A percentile compares a stretch with the other conserved stretches of the same genome.
phyloP scores from a whole-genome alignment of 108 stramenopile genomes.

The Asterionellopsis glacialis region DNA sequence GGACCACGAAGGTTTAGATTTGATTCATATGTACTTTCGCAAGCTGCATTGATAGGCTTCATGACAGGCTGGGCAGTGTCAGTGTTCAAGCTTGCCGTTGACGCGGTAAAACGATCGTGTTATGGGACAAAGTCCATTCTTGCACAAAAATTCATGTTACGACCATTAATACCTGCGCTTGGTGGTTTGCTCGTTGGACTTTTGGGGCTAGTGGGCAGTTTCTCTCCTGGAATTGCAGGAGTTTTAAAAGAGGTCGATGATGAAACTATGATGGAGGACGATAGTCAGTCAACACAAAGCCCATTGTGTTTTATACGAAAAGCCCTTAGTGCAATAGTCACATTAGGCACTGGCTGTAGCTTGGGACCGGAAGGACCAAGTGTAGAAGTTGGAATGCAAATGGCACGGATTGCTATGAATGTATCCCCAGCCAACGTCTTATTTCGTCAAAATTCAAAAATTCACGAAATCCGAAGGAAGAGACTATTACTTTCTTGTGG shows the following conservation, averaged over 20 bases:
- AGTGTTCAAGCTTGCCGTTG: slow-evolving; percentile 68
- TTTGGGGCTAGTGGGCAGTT: slow-evolving; percentile 37
- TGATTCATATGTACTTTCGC: slow-evolving; percentile 35
- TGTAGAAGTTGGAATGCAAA: slow-evolving; percentile 79
- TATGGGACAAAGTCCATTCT: slow-evolving; percentile 29
- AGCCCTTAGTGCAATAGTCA: slow-evolving; percentile 71
- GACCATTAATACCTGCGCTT: slow-evolving; percentile 48
- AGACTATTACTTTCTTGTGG: slow-evolving; percentile 77
- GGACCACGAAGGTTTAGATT: background rate
- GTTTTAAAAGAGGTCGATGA: slow-evolving; percentile 64
- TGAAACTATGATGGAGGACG: slow-evolving; percentile 10
- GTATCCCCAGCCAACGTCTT: slow-evolving; percentile 6
- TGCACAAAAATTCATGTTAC: slow-evolving; percentile 3
- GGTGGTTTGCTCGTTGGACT: slow-evolving; percentile 60
- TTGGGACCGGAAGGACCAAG: slow-evolving; percentile 90
- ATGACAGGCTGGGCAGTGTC: slow-evolving; percentile 56
- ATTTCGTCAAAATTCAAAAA: background rate
- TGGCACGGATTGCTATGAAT: slow-evolving; percentile 50
- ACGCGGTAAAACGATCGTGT: slow-evolving; percentile 39
- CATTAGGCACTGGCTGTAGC: slow-evolving; percentile 83
- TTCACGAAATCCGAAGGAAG: slow-evolving; percentile 21
- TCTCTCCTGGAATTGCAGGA: slow-evolving; percentile 65
- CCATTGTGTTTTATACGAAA: slow-evolving; percentile 52
- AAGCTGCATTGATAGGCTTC: slow-evolving; percentile 58
- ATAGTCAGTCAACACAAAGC: slow-evolving; percentile 22